phyloP scores from a whole-genome alignment of 306 rosid genomes.

The Medicago lupulina region DNA sequence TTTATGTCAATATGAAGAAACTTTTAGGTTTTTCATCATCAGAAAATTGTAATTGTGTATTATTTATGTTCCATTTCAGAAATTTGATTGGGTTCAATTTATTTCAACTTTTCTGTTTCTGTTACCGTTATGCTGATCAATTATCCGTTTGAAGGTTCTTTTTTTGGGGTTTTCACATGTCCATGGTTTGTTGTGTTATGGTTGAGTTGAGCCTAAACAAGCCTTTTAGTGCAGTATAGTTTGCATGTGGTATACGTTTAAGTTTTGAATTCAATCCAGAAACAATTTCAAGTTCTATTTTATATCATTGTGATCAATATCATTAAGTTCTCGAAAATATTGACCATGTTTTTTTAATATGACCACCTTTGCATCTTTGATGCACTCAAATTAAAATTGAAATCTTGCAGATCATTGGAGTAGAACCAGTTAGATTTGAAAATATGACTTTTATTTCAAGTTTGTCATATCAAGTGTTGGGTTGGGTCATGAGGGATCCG shows the following conservation, averaged over 20 bases:
- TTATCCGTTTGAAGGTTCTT: not conserved
- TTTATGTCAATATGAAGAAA: too few relatives aligned
- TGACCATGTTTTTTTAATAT: too few relatives aligned
- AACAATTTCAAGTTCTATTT: not conserved
- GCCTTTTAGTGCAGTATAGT: not conserved
- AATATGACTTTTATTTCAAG: too few relatives aligned
- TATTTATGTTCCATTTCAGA: not conserved
- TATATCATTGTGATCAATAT: not conserved
- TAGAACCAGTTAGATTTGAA: too few relatives aligned
- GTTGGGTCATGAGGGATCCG: too few relatives aligned
- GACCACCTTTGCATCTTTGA: too few relatives aligned
- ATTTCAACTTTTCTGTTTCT: not conserved
- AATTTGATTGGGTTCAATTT: not conserved
- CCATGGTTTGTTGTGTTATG: not conserved
- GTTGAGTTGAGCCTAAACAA: too few relatives aligned
- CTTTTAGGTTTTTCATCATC: not conserved
- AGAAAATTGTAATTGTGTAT: not conserved
- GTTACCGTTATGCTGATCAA: not conserved
- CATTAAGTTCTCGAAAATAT: too few relatives aligned
- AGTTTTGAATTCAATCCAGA: conserved; percentile 6
- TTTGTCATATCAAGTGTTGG: too few relatives aligned
- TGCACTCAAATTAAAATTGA: too few relatives aligned
- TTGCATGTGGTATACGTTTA: not conserved
- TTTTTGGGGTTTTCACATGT: conserved; percentile 11
- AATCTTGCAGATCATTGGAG: too few relatives aligned